Conservation (phyloP, 805 yeast species). For the Wickerhamiella kurtzmanii region DNA sequence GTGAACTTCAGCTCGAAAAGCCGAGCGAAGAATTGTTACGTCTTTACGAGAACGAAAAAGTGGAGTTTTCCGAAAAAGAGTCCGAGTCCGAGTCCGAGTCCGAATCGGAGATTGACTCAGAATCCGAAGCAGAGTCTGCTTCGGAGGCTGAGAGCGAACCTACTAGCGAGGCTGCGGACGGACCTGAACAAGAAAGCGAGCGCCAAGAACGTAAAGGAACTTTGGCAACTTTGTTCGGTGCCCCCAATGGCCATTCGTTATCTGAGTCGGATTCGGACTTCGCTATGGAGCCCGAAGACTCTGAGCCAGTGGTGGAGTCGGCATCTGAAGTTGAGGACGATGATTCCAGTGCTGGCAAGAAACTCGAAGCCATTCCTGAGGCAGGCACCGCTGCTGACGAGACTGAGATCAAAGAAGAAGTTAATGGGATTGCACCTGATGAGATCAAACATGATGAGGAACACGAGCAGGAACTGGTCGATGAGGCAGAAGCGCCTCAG, state of each 20-base stretch:
- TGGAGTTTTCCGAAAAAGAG: conserved; percentile 16
- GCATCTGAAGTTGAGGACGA: conserved; percentile 13
- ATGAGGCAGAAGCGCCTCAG: background rate
- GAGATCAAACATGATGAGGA: conserved; percentile 10
- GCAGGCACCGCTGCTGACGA: background rate
- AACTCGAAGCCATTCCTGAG: conserved; percentile 10
- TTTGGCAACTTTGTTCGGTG: background rate
- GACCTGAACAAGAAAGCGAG: conserved; percentile 19
- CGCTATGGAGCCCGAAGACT: conserved; percentile 16
- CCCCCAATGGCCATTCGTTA: background rate
- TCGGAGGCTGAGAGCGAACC: conserved; percentile 2
- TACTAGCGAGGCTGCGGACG: conserved; percentile 15
- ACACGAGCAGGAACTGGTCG: conserved; percentile 6
- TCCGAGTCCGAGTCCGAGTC: conserved; percentile 19
- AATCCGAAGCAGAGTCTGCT: conserved; percentile 5
- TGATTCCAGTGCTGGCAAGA: conserved; percentile 12
- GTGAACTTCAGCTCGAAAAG: conserved; percentile 3
- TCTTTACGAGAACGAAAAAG: conserved; percentile 17
- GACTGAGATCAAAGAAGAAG: conserved; percentile 12
- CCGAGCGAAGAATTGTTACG: conserved; percentile 10
- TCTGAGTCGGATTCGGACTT: conserved; percentile 1
- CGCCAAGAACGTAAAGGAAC: conserved; percentile 1
- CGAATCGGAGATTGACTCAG: conserved; percentile 11
- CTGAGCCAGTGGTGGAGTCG: conserved; percentile 22
- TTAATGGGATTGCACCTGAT: conserved; percentile 4